Evolutionary conservation across 164 flowering plant species (phyloP).

Genomic region (Malania oleifera): DNA sequence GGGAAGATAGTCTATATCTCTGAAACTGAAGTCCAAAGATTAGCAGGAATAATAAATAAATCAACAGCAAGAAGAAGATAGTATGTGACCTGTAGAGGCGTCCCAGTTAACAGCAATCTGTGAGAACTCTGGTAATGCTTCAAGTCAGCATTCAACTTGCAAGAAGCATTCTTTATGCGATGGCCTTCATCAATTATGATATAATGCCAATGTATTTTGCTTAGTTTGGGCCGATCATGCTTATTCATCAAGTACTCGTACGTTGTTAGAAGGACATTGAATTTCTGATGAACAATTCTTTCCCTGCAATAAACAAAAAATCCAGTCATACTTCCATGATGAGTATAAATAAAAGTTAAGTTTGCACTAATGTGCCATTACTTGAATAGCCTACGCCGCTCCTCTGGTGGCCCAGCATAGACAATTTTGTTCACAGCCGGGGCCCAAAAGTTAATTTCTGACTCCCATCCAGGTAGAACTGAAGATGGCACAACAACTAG

Average conservation of each 20-base stretch:
- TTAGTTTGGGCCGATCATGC: slow-evolving; percentile 89
- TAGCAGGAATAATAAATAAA: not conserved
- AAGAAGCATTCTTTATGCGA: slow-evolving; percentile 94
- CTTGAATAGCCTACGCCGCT: slow-evolving; percentile 84
- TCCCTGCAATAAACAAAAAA: slow-evolving; percentile 55
- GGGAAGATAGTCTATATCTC: not conserved
- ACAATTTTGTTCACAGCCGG: slow-evolving; percentile 75
- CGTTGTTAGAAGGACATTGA: slow-evolving; percentile 94
- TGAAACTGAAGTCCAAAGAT: not conserved
- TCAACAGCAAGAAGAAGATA: not conserved
- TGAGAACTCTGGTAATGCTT: slow-evolving; percentile 90
- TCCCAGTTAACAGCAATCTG: slow-evolving; percentile 91
- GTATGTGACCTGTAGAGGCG: slow-evolving; percentile 77
- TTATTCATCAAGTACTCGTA: slow-evolving; percentile 98
- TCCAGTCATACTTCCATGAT: not conserved
- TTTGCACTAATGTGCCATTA: slow-evolving; percentile 26
- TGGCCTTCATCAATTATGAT: slow-evolving; percentile 98
- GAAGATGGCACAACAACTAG: slow-evolving; percentile 97
- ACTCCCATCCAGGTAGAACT: slow-evolving; percentile 89
- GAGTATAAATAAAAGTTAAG: not conserved
- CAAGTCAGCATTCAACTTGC: slow-evolving; percentile 95
- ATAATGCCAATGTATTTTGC: slow-evolving; percentile 94
- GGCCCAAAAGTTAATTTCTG: slow-evolving; percentile 89
- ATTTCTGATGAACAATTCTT: slow-evolving; percentile 81
- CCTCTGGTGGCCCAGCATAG: slow-evolving; percentile 97